Evolutionary conservation across 176 grass and related monocot species (phyloP), one percentile per base, ranked within the genome.

Genomic region (sorghum (Sorghum bicolor)): DNA sequence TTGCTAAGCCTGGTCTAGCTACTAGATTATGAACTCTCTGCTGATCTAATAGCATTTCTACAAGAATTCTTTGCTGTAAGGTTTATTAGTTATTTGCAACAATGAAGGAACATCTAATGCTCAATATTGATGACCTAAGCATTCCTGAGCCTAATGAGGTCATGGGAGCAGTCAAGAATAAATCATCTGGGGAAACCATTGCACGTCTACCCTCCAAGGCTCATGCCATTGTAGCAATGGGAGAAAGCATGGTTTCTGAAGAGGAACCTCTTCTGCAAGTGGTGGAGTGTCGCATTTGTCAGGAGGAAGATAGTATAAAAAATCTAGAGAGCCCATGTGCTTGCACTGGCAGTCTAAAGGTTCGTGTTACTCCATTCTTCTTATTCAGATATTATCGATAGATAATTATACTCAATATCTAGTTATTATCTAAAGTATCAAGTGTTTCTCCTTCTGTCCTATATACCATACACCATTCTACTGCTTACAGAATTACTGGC

Each of bases 321-420:
- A 97, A 94, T 80, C 87, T 97, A 16, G 94, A 94, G 66, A 92
- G 74, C 10, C 94, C 94, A 79, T 97, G 94, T 31, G 82, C 83
- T 52, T 97, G 94, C 77, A 92, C 50, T 28, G 94, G 94, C 78
- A 97, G 94, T 80, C 72, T 97, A 73, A 97, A 97, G 94, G 94
- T 97, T 70, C 55, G 34, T 57, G 41, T 47, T 67, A 65, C 37
- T 81, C 50, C 22, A 74, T 78, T 32, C 58, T 3, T 43, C 40
- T 73, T 74, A 28, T 31, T 50, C 26, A 47, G 1, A 45, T 72
- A 30, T 72, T 82, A 48, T 66, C 24, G 25, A 76, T 70, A 66
- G 32, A 78, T 58, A 32, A 37, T 44, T 52, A 71, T 48, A 40
- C 25, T 74, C 52, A 32, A 55, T 62, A 58, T 61, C 36, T 47